phyloP scores from a whole-genome alignment of 768 basidiomycete genomes.

The Rubroboletus satanas region DNA sequence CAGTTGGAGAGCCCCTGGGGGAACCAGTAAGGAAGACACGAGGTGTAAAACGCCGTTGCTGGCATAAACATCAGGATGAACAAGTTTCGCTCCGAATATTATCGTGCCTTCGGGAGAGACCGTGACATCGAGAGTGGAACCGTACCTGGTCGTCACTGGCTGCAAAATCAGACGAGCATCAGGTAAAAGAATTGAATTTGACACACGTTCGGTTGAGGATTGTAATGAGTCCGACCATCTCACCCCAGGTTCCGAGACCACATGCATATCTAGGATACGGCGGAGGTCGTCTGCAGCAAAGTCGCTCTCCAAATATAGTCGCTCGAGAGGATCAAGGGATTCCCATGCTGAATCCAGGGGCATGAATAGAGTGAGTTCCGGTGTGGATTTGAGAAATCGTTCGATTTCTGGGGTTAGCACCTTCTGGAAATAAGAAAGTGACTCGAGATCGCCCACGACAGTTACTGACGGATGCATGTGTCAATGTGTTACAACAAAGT shows the following conservation, averaged over 20 bases:
- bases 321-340: slow-evolving; percentile 70
- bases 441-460: slow-evolving; percentile 54
- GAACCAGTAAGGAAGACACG: slow-evolving; percentile 77
- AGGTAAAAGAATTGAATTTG: background rate
- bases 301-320: slow-evolving; percentile 83
- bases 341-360: slow-evolving; percentile 85
- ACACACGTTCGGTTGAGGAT: slow-evolving; percentile 51
- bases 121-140: slow-evolving; percentile 58
- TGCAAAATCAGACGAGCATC: slow-evolving; percentile 13
- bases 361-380: slow-evolving; percentile 84
- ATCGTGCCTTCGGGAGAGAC: slow-evolving; percentile 51
- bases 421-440: slow-evolving; percentile 69
- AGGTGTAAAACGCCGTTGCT: slow-evolving; percentile 94
- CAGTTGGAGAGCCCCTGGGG: slow-evolving; percentile 66
- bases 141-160: slow-evolving; percentile 68
- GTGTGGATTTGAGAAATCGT: slow-evolving; percentile 55
- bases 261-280: slow-evolving; percentile 76
- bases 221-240: slow-evolving; percentile 64
- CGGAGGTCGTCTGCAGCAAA: slow-evolving; percentile 79
- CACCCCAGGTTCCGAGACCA: slow-evolving; percentile 56
- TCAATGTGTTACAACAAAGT: background rate
- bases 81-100: slow-evolving; percentile 55
- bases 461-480: slow-evolving; percentile 42
- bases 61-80: slow-evolving; percentile 83
- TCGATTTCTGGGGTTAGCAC: slow-evolving; percentile 62